Evolutionary conservation across 2,329 filamentous ascomycete genomes (phyloP), one percentile per base, ranked within the genome.

Genomic region (Claviceps lovelessii): DNA sequence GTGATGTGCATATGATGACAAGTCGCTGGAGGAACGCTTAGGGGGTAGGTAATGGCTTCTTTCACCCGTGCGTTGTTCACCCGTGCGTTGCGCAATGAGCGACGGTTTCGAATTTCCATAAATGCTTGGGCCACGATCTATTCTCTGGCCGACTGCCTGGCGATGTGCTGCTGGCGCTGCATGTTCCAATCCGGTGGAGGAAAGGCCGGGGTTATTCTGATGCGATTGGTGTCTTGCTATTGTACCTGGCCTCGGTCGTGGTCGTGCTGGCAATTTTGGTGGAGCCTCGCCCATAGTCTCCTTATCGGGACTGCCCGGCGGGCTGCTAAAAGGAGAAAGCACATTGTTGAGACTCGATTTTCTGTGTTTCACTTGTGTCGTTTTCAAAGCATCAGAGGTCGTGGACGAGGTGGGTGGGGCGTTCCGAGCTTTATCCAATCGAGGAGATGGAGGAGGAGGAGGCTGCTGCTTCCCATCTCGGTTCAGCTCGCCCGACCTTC

Each of bases 301-400:
- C 29, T 55, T 66, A 54, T 77, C 82, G 5, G 80, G 79, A 64
- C 85, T 91, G 61, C 82, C 84, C 0, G 90, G 89, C 19, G 90
- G 90, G 41, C 89, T 95, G 63, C 77, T 90, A 65, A 96, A 95
- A 0, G 91, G 90, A 1, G 91, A 95, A 0, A 83, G 65, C 63
- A 73, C 71, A 57, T 73, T 67, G 0, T 61, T 59, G 5, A 67
- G 59, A 10, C 58, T 58, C 6, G 58, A 50, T 52, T 56, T 64
- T 2, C 52, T 58, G 7, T 42, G 37, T n/a, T 56, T 23, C 1
- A 23, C 44, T 33, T 53, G 57, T 35, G 41, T 59, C 31, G 44
- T 58, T 23, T 51, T 57, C 23, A 49, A 56, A 2, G 56, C 11
- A 15, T 62, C 57, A 11, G 62, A 52, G n/a, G 58, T 23, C 5